Conservation (phyloP, 352 stramenopile species). For the Phytophthora brassicae region DNA sequence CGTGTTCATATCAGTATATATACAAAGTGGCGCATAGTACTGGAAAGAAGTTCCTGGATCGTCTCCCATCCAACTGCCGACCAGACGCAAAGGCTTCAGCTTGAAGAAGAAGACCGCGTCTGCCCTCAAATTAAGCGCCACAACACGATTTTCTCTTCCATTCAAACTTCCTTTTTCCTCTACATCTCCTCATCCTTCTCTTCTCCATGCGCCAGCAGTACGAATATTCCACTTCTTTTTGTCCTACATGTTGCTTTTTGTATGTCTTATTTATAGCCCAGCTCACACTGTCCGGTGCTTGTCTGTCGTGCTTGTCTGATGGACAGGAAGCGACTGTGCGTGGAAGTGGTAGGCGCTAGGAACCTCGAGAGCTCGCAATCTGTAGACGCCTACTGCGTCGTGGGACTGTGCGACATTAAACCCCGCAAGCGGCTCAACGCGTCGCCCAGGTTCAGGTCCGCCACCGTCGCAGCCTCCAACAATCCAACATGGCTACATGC, state of each 20-base stretch:
- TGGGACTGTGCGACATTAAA: constrained; percentile 41
- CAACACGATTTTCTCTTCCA: neutral
- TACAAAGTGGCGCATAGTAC: too few species aligned
- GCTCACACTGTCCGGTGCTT: neutral
- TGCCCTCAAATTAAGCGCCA: neutral
- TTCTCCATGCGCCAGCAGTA: constrained; percentile 27
- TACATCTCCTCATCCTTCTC: neutral
- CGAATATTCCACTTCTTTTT: constrained; percentile 8
- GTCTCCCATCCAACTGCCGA: constrained; percentile 4
- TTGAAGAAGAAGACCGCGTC: constrained; percentile 25
- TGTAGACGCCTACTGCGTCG: constrained; percentile 70
- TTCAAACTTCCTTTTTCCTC: too few species aligned
- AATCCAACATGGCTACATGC: constrained; percentile 51
- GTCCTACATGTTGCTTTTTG: constrained; percentile 8
- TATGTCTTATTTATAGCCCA: constrained; percentile 14
- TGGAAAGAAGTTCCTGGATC: neutral
- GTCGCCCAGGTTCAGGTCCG: constrained; percentile 30
- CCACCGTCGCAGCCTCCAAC: constrained; percentile 35
- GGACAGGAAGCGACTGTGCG: constrained; percentile 50
- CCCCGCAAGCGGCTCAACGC: constrained; percentile 9
- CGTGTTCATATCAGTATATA: neutral
- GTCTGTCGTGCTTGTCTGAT: too few species aligned
- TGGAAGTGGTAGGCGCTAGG: constrained; percentile 69
- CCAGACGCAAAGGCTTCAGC: constrained; percentile 13
- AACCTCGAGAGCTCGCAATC: constrained; percentile 66